Base-by-base conservation (phyloP, 169 alveolate genomes). In the Plasmodium sp. region DNA sequence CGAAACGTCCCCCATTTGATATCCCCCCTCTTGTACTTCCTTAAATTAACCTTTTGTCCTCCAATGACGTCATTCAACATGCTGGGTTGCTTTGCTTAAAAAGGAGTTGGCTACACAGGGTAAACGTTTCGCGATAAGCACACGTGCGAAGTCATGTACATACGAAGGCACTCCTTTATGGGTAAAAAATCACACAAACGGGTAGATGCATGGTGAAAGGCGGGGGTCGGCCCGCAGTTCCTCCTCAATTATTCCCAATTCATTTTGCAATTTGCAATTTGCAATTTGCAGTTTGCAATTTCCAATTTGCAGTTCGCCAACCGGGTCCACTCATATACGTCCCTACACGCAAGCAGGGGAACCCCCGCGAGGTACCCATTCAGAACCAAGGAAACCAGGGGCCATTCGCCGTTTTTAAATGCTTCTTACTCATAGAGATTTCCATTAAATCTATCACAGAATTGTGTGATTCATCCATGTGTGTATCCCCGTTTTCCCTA, bases 321-420 rank as follows among this genome's bases (percentile, higher is more conserved):
- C 1, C 27, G 33, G n/a, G 16, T 67, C 43, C 12, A 67, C 43
- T 2, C 9, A 84, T 43, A 83, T 36, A 83, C 9, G 27, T 31
- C 12, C 10, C 16, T 58, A 56, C 45, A 56, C 27, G 31, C 27
- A 62, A 58, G 56, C 10, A 9, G 39, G 77, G 14, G 34, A 67
- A 16, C 4, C 7, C 7, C 33, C 5, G 27, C 5, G 31, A 1
- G 51, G 22, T 22, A 31, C 58, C 58, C 39, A 77, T 41, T 92
- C 34, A 92, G 75, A 92, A 92, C 95, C 95, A 92, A 4, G 95
- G 95, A 75, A 92, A 92, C 92, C 92, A 92, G 14, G 95, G 54
- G 41, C 80, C 14, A 81, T 81, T 82, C 45, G 75, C 77, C 16
- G 73, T 81, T 82, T 36, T 71, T 82, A 92, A 92, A 48, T 81